Evolutionary conservation across 1,284 basidiomycete genomes (phyloP).

Genomic region (Sporisorium iseilematis-ciliati): DNA sequence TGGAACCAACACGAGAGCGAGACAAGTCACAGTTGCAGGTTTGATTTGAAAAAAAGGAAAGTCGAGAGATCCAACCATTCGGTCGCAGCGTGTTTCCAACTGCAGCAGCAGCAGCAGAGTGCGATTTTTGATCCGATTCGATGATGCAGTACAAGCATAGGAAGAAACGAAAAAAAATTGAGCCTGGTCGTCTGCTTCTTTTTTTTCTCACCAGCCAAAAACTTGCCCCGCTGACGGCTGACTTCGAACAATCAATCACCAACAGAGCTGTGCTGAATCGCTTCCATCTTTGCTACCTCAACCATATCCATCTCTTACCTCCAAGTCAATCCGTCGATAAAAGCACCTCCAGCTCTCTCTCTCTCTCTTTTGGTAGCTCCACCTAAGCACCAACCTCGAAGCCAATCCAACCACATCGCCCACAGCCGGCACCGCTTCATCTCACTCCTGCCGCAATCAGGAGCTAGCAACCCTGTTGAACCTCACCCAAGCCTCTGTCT

Average conservation of each 20-base stretch:
- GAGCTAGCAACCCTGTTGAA: constrained; percentile 56
- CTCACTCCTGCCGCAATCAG: constrained; percentile 40
- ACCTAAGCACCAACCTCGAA: background rate
- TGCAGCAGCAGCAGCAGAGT: background rate
- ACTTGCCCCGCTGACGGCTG: constrained; percentile 10
- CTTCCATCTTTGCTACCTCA: background rate
- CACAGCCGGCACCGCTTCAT: constrained; percentile 38
- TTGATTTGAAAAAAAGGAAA: constrained; percentile 2
- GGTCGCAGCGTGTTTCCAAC: background rate
- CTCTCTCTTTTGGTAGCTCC: background rate
- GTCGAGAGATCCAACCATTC: too few relatives aligned
- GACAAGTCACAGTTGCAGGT: too few relatives aligned
- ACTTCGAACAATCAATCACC: background rate
- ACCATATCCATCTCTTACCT: constrained; percentile 3
- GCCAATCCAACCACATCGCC: constrained; percentile 9
- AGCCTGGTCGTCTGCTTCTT: constrained; percentile 13
- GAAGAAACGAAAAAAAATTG: constrained; percentile 13
- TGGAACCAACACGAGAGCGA: constrained; percentile 4
- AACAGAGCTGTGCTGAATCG: background rate
- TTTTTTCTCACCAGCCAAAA: background rate
- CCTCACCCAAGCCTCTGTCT: constrained; percentile 40
- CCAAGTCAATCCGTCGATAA: constrained; percentile 8
- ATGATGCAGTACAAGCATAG: constrained; percentile 3
- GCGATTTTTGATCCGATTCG: constrained; percentile 3
- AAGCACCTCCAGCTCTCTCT: too few relatives aligned